Evolutionary conservation across 2,329 filamentous ascomycete genomes (phyloP).

Genomic region (Arthrobotrys iridis): DNA sequence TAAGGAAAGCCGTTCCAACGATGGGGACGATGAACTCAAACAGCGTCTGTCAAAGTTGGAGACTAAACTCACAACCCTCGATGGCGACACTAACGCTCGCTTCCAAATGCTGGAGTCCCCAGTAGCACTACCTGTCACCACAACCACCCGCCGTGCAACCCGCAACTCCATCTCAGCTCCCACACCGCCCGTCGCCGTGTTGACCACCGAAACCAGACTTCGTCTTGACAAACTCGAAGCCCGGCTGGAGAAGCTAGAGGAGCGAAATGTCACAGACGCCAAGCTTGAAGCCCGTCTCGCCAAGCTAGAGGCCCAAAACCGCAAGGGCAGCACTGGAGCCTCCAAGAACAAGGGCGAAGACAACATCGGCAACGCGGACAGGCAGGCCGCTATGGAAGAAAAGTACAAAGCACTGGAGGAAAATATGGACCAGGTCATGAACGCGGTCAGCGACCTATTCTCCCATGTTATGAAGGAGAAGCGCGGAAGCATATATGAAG

Average conservation of each 20-base stretch:
- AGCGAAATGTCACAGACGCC: background rate
- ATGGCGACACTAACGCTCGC: background rate
- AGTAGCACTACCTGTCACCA: background rate
- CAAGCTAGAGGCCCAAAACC: background rate
- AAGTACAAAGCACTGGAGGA: slow-evolving; percentile 38
- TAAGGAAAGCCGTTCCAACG: background rate
- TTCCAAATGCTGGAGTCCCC: slow-evolving; percentile 15
- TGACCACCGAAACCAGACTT: slow-evolving; percentile 4
- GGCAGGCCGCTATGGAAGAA: slow-evolving; percentile 8
- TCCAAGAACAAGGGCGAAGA: background rate
- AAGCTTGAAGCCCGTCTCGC: background rate
- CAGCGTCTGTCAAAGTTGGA: background rate
- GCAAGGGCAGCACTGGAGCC: background rate
- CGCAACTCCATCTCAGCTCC: slow-evolving; percentile 5
- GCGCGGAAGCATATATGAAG: slow-evolving; percentile 2
- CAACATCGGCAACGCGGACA: background rate
- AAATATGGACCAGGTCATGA: slow-evolving; percentile 40
- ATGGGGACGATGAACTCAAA: background rate
- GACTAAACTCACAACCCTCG: background rate
- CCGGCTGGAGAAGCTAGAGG: slow-evolving; percentile 3
- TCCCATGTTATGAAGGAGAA: slow-evolving; percentile 22
- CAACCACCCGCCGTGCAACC: slow-evolving; percentile 10
- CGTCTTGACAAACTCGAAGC: slow-evolving; percentile 23
- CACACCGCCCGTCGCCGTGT: background rate
- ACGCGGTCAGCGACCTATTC: slow-evolving; percentile 36